Conservation (phyloP, 345 rosid species). For the Brassica juncea region DNA sequence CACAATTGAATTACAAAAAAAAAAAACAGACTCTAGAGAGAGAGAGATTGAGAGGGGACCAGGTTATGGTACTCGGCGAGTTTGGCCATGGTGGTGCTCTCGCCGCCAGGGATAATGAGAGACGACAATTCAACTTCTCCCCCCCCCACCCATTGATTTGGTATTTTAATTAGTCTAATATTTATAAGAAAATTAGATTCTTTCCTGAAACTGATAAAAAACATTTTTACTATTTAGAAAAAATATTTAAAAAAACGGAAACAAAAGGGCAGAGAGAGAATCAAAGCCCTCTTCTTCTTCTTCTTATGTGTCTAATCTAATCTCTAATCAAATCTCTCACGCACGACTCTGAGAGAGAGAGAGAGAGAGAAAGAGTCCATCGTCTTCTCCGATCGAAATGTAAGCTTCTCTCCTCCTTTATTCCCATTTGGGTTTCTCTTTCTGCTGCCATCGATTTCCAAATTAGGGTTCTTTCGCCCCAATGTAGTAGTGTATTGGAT, state of each 20-base stretch:
- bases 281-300: neutral
- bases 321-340: neutral
- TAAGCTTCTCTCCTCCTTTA: neutral
- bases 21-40: no score
- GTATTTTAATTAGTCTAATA: no score
- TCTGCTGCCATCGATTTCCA: neutral
- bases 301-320: no score
- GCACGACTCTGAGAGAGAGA: neutral
- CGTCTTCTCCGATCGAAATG: neutral
- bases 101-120: conserved; percentile 96
- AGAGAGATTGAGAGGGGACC: conserved; percentile 48
- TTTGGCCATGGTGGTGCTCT: conserved; percentile 99
- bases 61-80: conserved; percentile 88
- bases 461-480: neutral
- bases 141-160: no score
- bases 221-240: no score
- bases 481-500: neutral
- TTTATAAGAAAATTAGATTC: no score
- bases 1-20: neutral
- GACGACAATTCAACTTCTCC: no score
- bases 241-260: neutral
- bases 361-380: neutral
- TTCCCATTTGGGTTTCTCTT: neutral
- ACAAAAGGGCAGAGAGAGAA: neutral
- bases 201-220: no score